Base-by-base conservation (phyloP, 306 rosid species). In the Pachyrhizus erosus region DNA sequence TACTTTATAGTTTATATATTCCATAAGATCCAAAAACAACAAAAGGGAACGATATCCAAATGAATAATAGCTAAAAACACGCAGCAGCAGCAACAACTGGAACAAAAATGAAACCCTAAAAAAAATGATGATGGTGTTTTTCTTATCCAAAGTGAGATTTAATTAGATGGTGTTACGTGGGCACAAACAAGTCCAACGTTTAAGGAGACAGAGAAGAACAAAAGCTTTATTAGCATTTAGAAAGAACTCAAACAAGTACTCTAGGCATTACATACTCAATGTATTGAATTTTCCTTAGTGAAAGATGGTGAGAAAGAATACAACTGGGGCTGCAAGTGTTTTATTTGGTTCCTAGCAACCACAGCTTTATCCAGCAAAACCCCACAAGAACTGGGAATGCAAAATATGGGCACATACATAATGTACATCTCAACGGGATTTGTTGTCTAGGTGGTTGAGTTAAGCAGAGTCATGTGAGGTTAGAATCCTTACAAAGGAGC, bases 401-500 rank as follows among this genome's bases (percentile, higher is more conserved):
- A 21, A 42, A 70, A 80, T 57, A 70, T 70, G 89, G 89, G 79
- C 87, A 87, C 77, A 75, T 74, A 87, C 74, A 75, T 66, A 54
- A 57, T 49, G 57, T 61, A 70, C 76, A 78, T 76, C 80, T 87
- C 29, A 70, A 70, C 33, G 43, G 7, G 91, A 64, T 75, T 62
- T 86, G 80, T 70, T 86, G 73, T 64, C 58, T 85, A 7, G 73
- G 83, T 46, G 65, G 78, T 65, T 83, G 75, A 78, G 27, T 75
- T 66, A 13, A 55, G 37, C 86, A 85, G 27, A n/a, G 54, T 58
- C 93, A 85, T 86, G 91, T 83, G 88, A 86, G 23, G 15, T 20
- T 72, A 64, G 78, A 76, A 65, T 46, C 69, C 52, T 43, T 14
- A 45, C 83, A 65, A 18, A 34, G 4, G 9, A 68, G 42, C 37